Evolutionary conservation across 768 basidiomycete genomes (phyloP), one percentile per base, ranked within the genome.

Genomic region (Erythrobasidium yunnanense): DNA sequence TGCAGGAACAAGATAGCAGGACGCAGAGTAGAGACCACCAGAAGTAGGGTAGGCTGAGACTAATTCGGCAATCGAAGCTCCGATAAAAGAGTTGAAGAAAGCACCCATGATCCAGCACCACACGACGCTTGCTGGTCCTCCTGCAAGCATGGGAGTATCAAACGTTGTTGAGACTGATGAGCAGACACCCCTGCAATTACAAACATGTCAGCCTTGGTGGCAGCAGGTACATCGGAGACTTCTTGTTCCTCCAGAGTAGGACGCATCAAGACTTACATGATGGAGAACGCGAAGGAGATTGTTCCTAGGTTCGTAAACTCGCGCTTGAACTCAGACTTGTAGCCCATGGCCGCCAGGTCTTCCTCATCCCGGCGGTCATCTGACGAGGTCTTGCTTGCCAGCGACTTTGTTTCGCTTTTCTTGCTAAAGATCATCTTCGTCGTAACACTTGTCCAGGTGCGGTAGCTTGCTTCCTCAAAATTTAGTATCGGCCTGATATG

Each of bases 231-330:
- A 55, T 22, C 38, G 15, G 55, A 51, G 53, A 54, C 34, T 45
- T 65, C 35, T 4, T 11, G 8, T 4, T 18, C 60, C 69, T 34
- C 42, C 70, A 66, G 67, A 55, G 69, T 17, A 46, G 4, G n/a
- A 51, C 30, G 71, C 65, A 54, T 66, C 38, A 62, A 60, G 66
- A 62, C 69, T 63, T 69, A 73, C 72, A 71, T 71, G 63, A 71
- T 72, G 6, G 68, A 71, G 54, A 73, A 70, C 1, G 76, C 76
- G 45, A 77, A 77, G 22, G 74, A 74, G 68, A 77, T 75, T 2
- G 75, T 77, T 57, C 85, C 85, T 32, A 88, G 75, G 72, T 87
- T 87, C 5, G 85, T 83, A 71, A 90, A 90, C 79, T 90, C 88
- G 66, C 88, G 81, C 75, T 83, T 84, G 79, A 90, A 90, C 65